Conservation (phyloP, 2,329 filamentous ascomycete species). For the Neoarthrinium moseri region DNA sequence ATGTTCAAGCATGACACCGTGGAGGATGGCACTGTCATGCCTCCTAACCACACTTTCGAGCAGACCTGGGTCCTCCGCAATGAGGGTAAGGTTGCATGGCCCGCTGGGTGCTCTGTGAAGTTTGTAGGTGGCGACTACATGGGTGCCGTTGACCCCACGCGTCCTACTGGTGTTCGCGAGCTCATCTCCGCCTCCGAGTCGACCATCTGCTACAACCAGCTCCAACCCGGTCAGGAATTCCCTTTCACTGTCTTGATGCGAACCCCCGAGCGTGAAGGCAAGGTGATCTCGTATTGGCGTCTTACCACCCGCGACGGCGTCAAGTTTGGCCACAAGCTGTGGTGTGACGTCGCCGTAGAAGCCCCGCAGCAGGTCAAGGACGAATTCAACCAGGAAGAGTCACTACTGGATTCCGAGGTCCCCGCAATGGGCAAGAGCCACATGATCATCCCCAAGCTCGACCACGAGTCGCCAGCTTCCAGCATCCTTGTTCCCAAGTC, state of each 20-base stretch:
- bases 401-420: constrained; percentile 11
- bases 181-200: constrained; percentile 80
- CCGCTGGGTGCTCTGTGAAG: constrained; percentile 83
- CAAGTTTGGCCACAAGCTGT: constrained; percentile 89
- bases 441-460: constrained; percentile 96
- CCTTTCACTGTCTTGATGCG: constrained; percentile 84
- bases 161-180: constrained; percentile 74
- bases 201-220: constrained; percentile 67
- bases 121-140: constrained; percentile 96
- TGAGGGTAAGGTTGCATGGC: constrained; percentile 77
- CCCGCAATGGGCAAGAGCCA: constrained; percentile 47
- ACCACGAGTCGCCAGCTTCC: constrained; percentile 84
- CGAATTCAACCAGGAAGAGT: constrained; percentile 13
- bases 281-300: constrained; percentile 94
- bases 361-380: constrained; percentile 57
- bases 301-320: constrained; percentile 76
- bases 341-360: constrained; percentile 84
- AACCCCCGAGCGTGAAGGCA: constrained; percentile 73
- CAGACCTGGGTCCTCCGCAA: constrained; percentile 94
- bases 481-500: constrained; percentile 71
- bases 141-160: constrained; percentile 81
- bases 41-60: constrained; percentile 72
- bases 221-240: constrained; percentile 72
- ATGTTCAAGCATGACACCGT: constrained; percentile 77
- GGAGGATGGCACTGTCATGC: constrained; percentile 71